A percentile compares a stretch with the other conserved stretches of the same genome.
Evolutionary conservation across 176 grass and related monocot genomes (phyloP).

Genomic region (Miscanthus lutarioriparius): DNA sequence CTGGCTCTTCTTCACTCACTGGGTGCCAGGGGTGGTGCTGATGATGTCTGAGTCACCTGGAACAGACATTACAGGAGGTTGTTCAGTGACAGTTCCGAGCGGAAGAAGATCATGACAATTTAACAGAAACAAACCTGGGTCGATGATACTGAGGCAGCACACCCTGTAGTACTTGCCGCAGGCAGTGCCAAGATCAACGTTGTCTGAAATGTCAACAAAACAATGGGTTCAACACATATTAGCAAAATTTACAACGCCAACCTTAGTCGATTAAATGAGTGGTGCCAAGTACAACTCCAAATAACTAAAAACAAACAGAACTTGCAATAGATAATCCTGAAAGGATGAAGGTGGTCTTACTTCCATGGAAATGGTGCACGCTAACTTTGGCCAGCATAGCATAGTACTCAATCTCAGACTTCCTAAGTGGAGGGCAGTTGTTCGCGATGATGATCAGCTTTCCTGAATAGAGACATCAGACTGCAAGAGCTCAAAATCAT

Average conservation of each 20-base stretch:
- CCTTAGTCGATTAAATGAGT: background rate
- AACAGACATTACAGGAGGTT: background rate
- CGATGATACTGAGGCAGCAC: slow-evolving; percentile 93
- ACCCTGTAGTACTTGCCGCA: slow-evolving; percentile 93
- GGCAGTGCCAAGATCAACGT: slow-evolving; percentile 96
- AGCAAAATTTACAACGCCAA: background rate
- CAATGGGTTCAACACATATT: background rate
- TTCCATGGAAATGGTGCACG: slow-evolving; percentile 96
- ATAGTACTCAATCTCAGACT: slow-evolving; percentile 98
- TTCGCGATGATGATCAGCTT: slow-evolving; percentile 90
- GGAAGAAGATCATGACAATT: background rate
- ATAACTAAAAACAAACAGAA: background rate
- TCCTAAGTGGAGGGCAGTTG: slow-evolving; percentile 92
- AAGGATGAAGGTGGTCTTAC: slow-evolving; percentile 42
- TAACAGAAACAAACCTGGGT: slow-evolving; percentile 55
- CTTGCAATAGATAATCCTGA: background rate
- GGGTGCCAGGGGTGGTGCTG: slow-evolving; percentile 55
- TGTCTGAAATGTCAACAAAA: slow-evolving; percentile 51
- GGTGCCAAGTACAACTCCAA: background rate
- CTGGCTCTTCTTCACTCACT: slow-evolving; percentile 66
- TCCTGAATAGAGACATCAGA: slow-evolving; percentile 34
- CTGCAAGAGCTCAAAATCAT: background rate
- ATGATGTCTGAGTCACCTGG: slow-evolving; percentile 98
- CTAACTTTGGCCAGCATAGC: slow-evolving; percentile 93
- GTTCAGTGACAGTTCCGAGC: background rate